Conservation (phyloP, 1,284 basidiomycete species). For the Puccinia novopanici region DNA sequence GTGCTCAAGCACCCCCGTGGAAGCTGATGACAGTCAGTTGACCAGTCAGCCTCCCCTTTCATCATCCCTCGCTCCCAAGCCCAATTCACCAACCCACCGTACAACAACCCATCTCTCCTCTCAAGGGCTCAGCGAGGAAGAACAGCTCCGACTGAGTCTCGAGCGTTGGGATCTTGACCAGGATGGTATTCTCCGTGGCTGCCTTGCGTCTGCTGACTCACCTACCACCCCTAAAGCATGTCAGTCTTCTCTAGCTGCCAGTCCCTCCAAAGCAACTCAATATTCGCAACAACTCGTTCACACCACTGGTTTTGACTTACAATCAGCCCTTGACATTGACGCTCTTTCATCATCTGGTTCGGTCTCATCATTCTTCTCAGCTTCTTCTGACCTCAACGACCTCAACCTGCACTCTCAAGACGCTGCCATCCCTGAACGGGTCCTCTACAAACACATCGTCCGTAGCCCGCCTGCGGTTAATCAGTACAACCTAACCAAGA, state of each 20-base stretch:
- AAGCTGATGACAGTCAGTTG: background rate
- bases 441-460: background rate
- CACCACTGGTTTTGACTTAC: conserved; percentile 6
- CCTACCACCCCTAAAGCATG: conserved; percentile 15
- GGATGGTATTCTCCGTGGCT: conserved; percentile 37
- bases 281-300: conserved; percentile 30
- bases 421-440: background rate
- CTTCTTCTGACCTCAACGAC: conserved; percentile 28
- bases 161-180: conserved; percentile 36
- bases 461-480: background rate
- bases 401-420: background rate
- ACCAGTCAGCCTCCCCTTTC: background rate
- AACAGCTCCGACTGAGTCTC: conserved; percentile 28
- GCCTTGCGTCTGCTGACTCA: background rate
- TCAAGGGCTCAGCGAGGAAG: conserved; percentile 32
- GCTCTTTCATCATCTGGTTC: conserved; percentile 40
- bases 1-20: background rate
- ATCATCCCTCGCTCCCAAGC: background rate
- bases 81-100: background rate
- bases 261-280: background rate
- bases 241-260: conserved; percentile 20
- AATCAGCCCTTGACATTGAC: conserved; percentile 34
- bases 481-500: conserved; percentile 4
- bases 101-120: background rate
- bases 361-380: conserved; percentile 44